phyloP scores from a whole-genome alignment of 2,329 filamentous ascomycete genomes.

The Apiospora rasikravindrae region DNA sequence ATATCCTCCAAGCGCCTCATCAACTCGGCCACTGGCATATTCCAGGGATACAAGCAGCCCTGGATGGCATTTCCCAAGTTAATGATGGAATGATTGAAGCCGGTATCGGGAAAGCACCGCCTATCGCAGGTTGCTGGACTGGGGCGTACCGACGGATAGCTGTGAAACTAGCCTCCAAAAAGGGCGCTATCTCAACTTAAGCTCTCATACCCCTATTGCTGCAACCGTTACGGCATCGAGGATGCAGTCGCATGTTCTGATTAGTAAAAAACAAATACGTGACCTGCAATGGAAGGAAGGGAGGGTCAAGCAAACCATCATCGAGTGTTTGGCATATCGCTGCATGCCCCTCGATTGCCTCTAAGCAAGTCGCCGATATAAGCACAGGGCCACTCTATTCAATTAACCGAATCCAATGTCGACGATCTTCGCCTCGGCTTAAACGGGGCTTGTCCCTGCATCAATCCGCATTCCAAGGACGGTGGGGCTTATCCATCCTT shows the following conservation, averaged over 20 bases:
- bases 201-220: background rate
- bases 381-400: background rate
- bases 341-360: no score
- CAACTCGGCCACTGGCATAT: background rate
- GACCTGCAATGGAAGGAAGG: background rate
- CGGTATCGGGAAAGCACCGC: background rate
- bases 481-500: constrained; percentile 2
- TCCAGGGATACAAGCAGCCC: background rate
- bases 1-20: background rate
- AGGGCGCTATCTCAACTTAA: background rate
- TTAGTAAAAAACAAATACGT: background rate
- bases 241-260: background rate
- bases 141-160: background rate
- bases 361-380: background rate
- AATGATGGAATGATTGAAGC: background rate
- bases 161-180: background rate
- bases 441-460: background rate
- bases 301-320: background rate
- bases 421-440: background rate
- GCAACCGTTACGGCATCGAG: background rate
- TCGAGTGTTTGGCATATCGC: background rate
- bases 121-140: background rate
- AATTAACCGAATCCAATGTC: background rate
- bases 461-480: background rate
- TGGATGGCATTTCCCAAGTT: background rate